Evolutionary conservation across 2,329 filamentous ascomycete genomes (phyloP).

Genomic region (Penicillium sp.): DNA sequence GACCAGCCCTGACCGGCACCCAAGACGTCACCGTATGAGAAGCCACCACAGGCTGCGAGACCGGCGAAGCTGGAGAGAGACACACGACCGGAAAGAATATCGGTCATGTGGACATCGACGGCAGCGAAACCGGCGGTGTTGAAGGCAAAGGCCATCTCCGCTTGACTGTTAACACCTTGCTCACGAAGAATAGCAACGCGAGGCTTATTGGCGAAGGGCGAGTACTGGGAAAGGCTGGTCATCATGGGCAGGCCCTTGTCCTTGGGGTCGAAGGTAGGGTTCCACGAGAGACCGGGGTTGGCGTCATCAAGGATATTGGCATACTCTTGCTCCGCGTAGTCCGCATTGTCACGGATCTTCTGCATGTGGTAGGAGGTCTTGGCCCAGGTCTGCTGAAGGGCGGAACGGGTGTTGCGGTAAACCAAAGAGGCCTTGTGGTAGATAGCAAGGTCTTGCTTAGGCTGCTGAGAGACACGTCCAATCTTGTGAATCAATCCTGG

Average conservation of each 20-base stretch:
- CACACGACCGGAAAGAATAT: constrained; percentile 74
- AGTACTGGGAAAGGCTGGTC: constrained; percentile 57
- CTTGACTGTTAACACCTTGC: constrained; percentile 90
- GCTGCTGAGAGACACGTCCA: constrained; percentile 65
- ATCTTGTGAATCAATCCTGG: constrained; percentile 80
- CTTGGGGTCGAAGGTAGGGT: constrained; percentile 73
- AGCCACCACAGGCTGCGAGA: constrained; percentile 91
- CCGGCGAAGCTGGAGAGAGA: constrained; percentile 82
- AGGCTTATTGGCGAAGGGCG: constrained; percentile 62
- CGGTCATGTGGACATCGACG: constrained; percentile 95
- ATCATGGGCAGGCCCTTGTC: constrained; percentile 73
- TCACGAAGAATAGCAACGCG: constrained; percentile 91
- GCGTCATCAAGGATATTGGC: constrained; percentile 68
- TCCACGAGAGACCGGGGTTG: constrained; percentile 82
- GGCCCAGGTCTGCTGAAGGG: constrained; percentile 85
- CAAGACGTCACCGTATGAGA: constrained; percentile 89
- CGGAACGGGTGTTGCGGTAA: constrained; percentile 65
- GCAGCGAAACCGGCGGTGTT: constrained; percentile 85
- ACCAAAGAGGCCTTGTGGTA: constrained; percentile 68
- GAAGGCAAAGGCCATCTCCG: constrained; percentile 99
- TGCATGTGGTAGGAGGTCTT: constrained; percentile 90
- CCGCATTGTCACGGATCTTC: constrained; percentile 80
- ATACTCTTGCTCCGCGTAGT: constrained; percentile 81
- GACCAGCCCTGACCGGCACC: constrained; percentile 98
- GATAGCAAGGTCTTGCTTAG: constrained; percentile 75